Evolutionary conservation across 169 alveolate genomes (phyloP).

Genomic region (Plasmodium sp.): DNA sequence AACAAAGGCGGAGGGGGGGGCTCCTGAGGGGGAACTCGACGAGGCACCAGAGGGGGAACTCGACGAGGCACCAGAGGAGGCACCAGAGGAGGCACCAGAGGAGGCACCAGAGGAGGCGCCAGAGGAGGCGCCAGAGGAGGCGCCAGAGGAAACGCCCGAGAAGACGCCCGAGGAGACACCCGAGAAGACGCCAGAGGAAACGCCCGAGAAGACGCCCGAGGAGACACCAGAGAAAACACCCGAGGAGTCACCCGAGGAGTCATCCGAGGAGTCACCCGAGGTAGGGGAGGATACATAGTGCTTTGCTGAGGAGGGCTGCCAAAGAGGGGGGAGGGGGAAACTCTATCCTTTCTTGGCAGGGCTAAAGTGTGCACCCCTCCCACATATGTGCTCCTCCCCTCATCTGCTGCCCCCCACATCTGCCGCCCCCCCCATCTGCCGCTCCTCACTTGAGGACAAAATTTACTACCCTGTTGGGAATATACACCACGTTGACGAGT

Average conservation of each 20-base stretch:
- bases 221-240: too few species aligned
- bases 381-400: not conserved
- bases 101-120: too few species aligned
- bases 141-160: not conserved
- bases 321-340: not conserved
- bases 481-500: slow-evolving; percentile 31
- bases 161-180: not conserved
- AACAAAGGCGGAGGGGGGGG: not conserved
- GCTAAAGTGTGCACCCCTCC: not conserved
- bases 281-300: not conserved
- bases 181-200: not conserved
- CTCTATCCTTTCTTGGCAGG: not conserved
- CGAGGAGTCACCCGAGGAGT: too few species aligned
- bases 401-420: too few species aligned
- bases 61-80: too few species aligned
- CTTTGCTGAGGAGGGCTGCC: not conserved
- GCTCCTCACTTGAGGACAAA: slow-evolving; percentile 12
- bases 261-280: too few species aligned
- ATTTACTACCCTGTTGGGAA: slow-evolving; percentile 37
- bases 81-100: too few species aligned
- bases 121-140: too few species aligned
- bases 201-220: too few species aligned
- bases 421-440: not conserved
- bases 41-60: not conserved
- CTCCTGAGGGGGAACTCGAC: not conserved